Base-by-base conservation (phyloP, 345 rosid species). In the Brassica napus region DNA sequence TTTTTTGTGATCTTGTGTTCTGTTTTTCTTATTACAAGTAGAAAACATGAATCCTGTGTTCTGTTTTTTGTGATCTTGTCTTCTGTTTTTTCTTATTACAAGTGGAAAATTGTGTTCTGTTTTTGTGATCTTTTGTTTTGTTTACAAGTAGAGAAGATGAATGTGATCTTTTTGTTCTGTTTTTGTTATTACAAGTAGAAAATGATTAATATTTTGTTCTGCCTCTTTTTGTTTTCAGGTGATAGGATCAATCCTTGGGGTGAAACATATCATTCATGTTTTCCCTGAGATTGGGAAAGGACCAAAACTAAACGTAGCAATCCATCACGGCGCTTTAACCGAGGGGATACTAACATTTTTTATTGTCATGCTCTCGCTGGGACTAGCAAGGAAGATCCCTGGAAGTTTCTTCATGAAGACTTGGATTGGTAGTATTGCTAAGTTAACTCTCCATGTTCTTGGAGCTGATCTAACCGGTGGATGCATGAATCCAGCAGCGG, bases 401-500 rank as follows among this genome's bases (percentile, higher is more conserved):
- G 94, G 92, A 24, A 88, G 92, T 85, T 93, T 92, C 87, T 88
- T 76, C 65, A 85, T 71, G 87, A 93, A 95, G 85, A 95, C 94
- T 24, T 93, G 98, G 99, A 95, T 95, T 68, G 68, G 89, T 32
- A 95, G 99, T 67, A 68, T 91, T 74, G 89, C 89, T 39, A 95
- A 95, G 89, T 66, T 93, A 65, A 74, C 97, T 74, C 98, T 95
- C 80, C 96, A 95, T 68, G 84, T 95, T 81, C 98, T 93, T n/a
- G 98, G 92, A 58, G 89, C 99, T 76, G 98, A 96, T 84, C 84
- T 96, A 0, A 93, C 99, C 0, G 99, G 99, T 4, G 97, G 97
- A 60, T 86, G 89, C 73, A 93, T 93, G 98, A 96, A 96, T 81
- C 98, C 99, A 1, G 97, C 98, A 35, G 61, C 94, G 66, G 99